A percentile compares a stretch with the other conserved stretches of the same genome.
Evolutionary conservation across 2,329 filamentous ascomycete genomes (phyloP).

Genomic region (Pseudonectria foliicola): DNA sequence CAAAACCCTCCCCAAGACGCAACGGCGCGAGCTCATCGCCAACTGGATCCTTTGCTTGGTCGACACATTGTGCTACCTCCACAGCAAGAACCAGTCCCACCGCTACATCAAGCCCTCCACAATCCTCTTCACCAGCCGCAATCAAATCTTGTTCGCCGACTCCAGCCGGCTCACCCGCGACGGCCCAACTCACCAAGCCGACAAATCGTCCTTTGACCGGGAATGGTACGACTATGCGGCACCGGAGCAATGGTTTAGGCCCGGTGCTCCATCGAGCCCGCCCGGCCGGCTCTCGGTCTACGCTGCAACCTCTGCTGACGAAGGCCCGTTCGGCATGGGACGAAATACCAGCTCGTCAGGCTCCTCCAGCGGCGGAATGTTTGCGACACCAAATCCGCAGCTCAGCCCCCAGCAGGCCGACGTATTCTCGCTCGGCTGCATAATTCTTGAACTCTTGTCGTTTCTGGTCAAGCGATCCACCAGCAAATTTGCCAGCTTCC

Average conservation of each 20-base stretch:
- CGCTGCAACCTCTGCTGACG: slow-evolving; percentile 28
- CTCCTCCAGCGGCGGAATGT: slow-evolving; percentile 25
- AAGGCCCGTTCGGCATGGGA: slow-evolving; percentile 29
- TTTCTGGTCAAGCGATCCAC: slow-evolving; percentile 62
- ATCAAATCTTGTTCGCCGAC: slow-evolving; percentile 62
- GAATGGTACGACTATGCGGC: slow-evolving; percentile 68
- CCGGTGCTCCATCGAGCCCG: slow-evolving; percentile 27
- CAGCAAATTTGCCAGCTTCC: slow-evolving; percentile 58
- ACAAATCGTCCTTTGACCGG: slow-evolving; percentile 50
- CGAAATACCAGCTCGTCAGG: slow-evolving; percentile 19
- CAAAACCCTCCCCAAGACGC: slow-evolving; percentile 54
- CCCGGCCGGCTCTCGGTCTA: slow-evolving; percentile 25
- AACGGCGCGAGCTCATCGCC: slow-evolving; percentile 53
- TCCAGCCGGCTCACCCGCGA: slow-evolving; percentile 43
- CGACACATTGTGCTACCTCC: slow-evolving; percentile 61
- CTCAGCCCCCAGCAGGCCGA: slow-evolving; percentile 55
- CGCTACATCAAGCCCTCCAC: slow-evolving; percentile 65
- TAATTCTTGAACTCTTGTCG: slow-evolving; percentile 64
- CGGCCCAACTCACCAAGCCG: slow-evolving; percentile 33
- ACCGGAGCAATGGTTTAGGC: slow-evolving; percentile 55
- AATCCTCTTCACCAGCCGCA: slow-evolving; percentile 57
- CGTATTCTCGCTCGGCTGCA: slow-evolving; percentile 65
- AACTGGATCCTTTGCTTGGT: slow-evolving; percentile 71
- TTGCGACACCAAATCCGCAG: slow-evolving; percentile 34
- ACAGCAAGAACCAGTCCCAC: slow-evolving; percentile 57